A percentile compares a stretch with the other conserved stretches of the same genome.
phyloP scores from a whole-genome alignment of 495 filamentous ascomycete species.

The Xylaria bambusicola region DNA sequence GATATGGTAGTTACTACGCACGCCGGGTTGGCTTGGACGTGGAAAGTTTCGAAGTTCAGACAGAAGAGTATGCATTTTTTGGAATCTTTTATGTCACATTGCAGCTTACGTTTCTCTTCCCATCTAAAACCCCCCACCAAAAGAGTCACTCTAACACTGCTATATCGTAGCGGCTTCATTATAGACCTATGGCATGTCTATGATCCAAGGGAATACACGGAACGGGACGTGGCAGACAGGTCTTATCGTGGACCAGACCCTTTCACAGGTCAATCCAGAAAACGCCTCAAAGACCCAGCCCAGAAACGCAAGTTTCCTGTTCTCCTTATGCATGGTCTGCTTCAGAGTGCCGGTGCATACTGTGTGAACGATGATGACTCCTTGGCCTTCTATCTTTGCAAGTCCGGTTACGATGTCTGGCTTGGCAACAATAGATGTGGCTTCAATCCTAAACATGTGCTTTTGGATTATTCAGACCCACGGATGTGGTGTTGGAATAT shows the following conservation, averaged over 20 bases:
- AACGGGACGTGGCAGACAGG: slow-evolving; percentile 39
- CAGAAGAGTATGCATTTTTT: slow-evolving; percentile 64
- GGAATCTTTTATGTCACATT: neutral
- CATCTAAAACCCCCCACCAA: neutral
- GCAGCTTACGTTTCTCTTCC: neutral
- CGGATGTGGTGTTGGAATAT: slow-evolving; percentile 99
- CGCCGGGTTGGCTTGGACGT: slow-evolving; percentile 84
- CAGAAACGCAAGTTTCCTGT: slow-evolving; percentile 77
- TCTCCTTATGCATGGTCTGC: slow-evolving; percentile 82
- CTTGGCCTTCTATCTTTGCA: slow-evolving; percentile 88
- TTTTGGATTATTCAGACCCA: slow-evolving; percentile 72
- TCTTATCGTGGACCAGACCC: slow-evolving; percentile 45
- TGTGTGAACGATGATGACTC: slow-evolving; percentile 89
- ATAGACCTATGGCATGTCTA: slow-evolving; percentile 89
- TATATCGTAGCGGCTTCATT: slow-evolving; percentile 64
- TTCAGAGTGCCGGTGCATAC: slow-evolving; percentile 86
- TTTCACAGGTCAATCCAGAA: slow-evolving; percentile 29
- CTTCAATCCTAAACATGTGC: slow-evolving; percentile 71
- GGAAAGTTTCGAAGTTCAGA: slow-evolving; percentile 82
- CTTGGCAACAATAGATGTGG: slow-evolving; percentile 94
- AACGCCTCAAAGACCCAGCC: slow-evolving; percentile 22
- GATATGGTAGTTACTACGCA: too few species aligned
- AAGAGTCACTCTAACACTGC: neutral
- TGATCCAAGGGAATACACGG: slow-evolving; percentile 72
- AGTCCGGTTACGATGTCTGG: slow-evolving; percentile 95